Evolutionary conservation across 805 yeast species (phyloP), one percentile per base, ranked within the genome.

Genomic region (Candida maesae): DNA sequence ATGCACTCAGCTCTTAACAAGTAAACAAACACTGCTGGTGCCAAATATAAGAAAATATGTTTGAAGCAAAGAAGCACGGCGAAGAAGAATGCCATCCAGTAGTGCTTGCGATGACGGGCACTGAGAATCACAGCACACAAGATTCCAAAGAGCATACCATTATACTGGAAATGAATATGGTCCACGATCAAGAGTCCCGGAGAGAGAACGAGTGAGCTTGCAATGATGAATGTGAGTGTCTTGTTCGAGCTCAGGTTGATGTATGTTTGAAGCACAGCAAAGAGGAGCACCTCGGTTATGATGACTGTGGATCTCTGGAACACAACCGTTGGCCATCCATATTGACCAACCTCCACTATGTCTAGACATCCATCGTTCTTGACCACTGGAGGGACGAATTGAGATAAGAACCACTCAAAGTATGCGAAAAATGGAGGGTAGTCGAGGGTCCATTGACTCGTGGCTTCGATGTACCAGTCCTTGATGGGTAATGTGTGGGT

Each of bases 361-460:
- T 76, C 83, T 32, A 90, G 67, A 56, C 95, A 83, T 0, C 96
- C 96, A 61, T 90, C 96, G 1, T 68, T 60, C 6, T 61, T 65
- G 1, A 85, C 95, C 0, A 57, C 21, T 2, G 52, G 36, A 0
- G 96, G 95, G 2, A 84, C 91, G 41, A 85, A 71, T 38, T 71
- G 81, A 0, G 95, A 71, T 35, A 93, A 59, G 3, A 72, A 16
- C 85, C 89, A 88, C 61, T 93, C 99, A 53, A 93, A 91, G 63
- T 88, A 90, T 0, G 99, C 99, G 63, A 93, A 93, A 55, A 89
- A 86, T 0, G 99, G 99, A 10, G 99, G 99, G 64, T 91, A 93
- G 61, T 93, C 99, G 30, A 93, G 66, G 0, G 98, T 93, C 97
- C 98, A 93, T 58, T 84, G 89, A 33, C 78, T 74, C 0, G 87